Evolutionary conservation across 2,329 filamentous ascomycete genomes (phyloP), one percentile per base, ranked within the genome.

Genomic region (Kalmusia sp.): DNA sequence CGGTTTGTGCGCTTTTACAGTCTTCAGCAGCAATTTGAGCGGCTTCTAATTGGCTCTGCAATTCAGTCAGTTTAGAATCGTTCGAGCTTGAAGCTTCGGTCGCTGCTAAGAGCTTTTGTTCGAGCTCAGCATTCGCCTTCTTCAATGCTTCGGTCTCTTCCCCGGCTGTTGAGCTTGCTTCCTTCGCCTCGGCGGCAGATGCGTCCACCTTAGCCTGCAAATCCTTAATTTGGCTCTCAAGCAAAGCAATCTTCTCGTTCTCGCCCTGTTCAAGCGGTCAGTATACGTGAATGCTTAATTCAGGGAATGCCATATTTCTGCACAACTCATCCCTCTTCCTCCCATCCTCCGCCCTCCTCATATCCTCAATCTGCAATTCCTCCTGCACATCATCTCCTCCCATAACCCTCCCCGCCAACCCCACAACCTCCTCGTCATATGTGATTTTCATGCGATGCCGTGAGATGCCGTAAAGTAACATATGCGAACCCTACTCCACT

Each of bases 131-230:
- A 17, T 46, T 46, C 5, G 30, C 14, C 21, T 46, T 46, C 43
- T 46, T 46, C 12, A 46, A n/a, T 5, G 30, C 30, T 12, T 46
- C 43, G 35, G 30, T 30, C n/a, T 46, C 43, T 15, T 46, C 43
- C n/a, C 30, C 43, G 8, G 43, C 43, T 21, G 34, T 46, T 4
- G 35, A 9, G 35, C 14, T 22, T 4, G 35, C 35, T 5, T 22
- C 19, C 35, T 38, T 38, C 1, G 19, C 11, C 8, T 38, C 35
- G 5, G 35, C 19, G 21, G 34, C 43, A n/a, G 43, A 34, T 25
- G 17, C 21, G 43, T 31, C 30, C 8, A 46, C 19, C 25, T 45
- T 45, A 2, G 27, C 41, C 11, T 45, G 41, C 15, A 45, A 19
- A 9, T 45, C 41, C 28, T 34, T 45, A 30, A 33, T 24, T 6